Evolutionary conservation across 257 asterid species (phyloP).

Genomic region (Fraxinus quadrangulata): DNA sequence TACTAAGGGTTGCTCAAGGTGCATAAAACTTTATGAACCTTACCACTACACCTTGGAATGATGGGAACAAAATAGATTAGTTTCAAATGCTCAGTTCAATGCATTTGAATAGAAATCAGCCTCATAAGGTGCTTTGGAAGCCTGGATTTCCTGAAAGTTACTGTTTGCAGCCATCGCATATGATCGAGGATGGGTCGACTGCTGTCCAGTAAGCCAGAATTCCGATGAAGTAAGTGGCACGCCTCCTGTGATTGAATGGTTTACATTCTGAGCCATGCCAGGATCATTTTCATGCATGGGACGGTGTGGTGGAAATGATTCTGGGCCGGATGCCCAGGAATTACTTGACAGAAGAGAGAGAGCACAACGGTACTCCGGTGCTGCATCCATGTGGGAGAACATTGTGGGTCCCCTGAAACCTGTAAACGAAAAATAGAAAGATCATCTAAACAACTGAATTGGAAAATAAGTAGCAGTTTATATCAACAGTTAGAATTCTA

Average conservation of each 20-base stretch:
- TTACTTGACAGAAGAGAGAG: slow-evolving; percentile 98
- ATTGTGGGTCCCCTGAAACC: slow-evolving; percentile 62
- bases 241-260: slow-evolving; percentile 52
- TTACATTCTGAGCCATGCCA: slow-evolving; percentile 36
- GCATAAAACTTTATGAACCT: background rate
- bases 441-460: background rate
- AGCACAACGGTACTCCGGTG: slow-evolving; percentile 72
- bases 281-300: slow-evolving; percentile 38
- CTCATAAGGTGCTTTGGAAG: slow-evolving; percentile 47
- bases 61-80: background rate
- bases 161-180: slow-evolving; percentile 35
- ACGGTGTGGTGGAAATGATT: slow-evolving; percentile 37
- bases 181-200: slow-evolving; percentile 30
- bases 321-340: slow-evolving; percentile 61
- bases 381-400: slow-evolving; percentile 50
- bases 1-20: background rate
- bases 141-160: slow-evolving; percentile 55
- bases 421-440: slow-evolving; percentile 21
- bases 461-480: background rate
- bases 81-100: slow-evolving; percentile 31
- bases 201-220: slow-evolving; percentile 56
- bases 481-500: background rate
- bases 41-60: background rate
- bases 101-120: slow-evolving; percentile 47
- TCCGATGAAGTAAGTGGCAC: slow-evolving; percentile 56